Base-by-base conservation (phyloP, 2,329 filamentous ascomycete species). In the Colletotrichum sp. region DNA sequence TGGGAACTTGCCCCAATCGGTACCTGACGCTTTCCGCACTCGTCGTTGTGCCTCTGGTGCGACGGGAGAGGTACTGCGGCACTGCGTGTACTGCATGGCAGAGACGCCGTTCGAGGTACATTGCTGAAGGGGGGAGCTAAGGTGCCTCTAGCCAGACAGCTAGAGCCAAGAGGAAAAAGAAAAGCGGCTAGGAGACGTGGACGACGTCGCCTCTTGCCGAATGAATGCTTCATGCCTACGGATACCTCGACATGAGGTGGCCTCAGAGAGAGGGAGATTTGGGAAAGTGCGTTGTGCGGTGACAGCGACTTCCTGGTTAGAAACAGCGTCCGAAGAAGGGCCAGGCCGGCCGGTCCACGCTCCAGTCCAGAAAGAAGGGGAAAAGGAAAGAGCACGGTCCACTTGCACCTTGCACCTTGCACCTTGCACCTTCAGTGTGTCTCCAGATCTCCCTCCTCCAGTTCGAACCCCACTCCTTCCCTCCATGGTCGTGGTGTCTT, bases 391-490 rank as follows among this genome's bases (percentile, higher is more conserved):
- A 52, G 44, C 44, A 52, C 44, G 44, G 44, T 52, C 44, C 44
- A 52, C 44, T 52, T 21, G n/a, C 44, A 21, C 16, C 44, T 52
- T 21, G 44, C 44, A 49, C 59, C 57, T 55, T 49, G 39, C 39
- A 49, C 59, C 57, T 55, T 52, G 12, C 49, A 18, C 32, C 36
- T 32, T n/a, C 57, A 60, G 57, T 60, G 32, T 26, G 30, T 64
- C 66, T 66, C 59, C 67, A 65, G 68, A 74, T 65, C 68, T 66
- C 55, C 26, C 55, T 59, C 26, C 55, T 59, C 34, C 62, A 39
- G n/a, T 39, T 28, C 57, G 34, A 21, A 57, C 62, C 52, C 72
- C 68, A 72, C 70, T 68, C 70, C 70, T 72, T 72, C 24, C 68
- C 68, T 63, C 60, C 57, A 55, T 36, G 7, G 7, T 36, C 34